phyloP scores from a whole-genome alignment of 176 grass and related monocot genomes.

The Rhynchospora pubera region DNA sequence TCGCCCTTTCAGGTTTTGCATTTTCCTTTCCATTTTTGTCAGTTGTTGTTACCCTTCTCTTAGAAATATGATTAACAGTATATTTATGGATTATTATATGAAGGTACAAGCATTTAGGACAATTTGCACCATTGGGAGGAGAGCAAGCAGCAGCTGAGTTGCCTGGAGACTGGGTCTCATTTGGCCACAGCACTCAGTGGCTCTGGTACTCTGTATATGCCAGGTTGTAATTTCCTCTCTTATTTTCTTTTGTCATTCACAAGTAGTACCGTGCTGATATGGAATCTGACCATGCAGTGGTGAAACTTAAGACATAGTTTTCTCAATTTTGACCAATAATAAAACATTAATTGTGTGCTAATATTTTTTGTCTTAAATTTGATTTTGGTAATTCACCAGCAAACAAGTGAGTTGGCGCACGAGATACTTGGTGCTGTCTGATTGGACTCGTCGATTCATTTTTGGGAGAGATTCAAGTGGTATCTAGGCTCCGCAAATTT shows the following conservation, averaged over 20 bases:
- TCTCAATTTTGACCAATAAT: neutral
- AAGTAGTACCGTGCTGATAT: neutral
- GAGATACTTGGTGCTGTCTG: conserved; percentile 67
- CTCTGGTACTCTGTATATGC: conserved; percentile 94
- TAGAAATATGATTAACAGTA: neutral
- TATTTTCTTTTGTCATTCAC: neutral
- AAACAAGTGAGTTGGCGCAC: conserved; percentile 97
- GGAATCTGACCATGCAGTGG: neutral
- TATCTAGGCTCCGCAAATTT: conserved; percentile 27
- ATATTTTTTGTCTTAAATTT: too few species aligned
- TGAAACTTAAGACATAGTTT: neutral
- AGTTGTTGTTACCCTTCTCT: neutral
- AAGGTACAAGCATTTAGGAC: conserved; percentile 91
- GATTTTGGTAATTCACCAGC: conserved; percentile 38
- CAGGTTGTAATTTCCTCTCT: conserved; percentile 39
- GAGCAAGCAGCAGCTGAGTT: conserved; percentile 86
- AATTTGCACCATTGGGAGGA: conserved; percentile 82
- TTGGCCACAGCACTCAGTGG: conserved; percentile 90
- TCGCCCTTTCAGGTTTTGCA: conserved; percentile 67
- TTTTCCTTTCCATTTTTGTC: conserved; percentile 12
- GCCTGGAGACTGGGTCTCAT: conserved; percentile 88
- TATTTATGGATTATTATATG: neutral
- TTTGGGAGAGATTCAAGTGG: conserved; percentile 90
- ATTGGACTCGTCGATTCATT: conserved; percentile 83
- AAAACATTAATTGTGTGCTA: neutral